phyloP scores from a whole-genome alignment of 1,284 basidiomycete genomes.

The Microbotryum lychnidis-dioicae region DNA sequence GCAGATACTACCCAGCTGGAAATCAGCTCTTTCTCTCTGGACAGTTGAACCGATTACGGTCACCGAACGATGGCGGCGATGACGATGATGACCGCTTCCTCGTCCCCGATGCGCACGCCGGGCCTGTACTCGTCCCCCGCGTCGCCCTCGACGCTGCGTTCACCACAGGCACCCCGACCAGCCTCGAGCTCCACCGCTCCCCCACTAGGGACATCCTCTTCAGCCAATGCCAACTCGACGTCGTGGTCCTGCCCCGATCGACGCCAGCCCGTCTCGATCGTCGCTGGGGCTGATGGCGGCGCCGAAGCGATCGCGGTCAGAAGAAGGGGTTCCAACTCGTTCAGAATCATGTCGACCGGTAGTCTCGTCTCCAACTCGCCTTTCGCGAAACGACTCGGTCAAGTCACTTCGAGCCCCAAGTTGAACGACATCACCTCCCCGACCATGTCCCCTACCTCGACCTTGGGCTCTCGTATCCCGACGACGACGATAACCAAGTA shows the following conservation, averaged over 20 bases:
- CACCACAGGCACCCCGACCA: too few relatives aligned
- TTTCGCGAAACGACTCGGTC: slow-evolving; percentile 9
- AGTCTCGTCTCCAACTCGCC: slow-evolving; percentile 29
- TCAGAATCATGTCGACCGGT: slow-evolving; percentile 28
- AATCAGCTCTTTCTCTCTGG: too few relatives aligned
- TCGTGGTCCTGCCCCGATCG: neutral
- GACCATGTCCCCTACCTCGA: neutral
- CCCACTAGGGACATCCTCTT: too few relatives aligned
- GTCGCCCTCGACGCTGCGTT: too few relatives aligned
- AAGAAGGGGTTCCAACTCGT: slow-evolving; percentile 22
- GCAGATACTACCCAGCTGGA: too few relatives aligned
- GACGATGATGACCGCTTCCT: too few relatives aligned
- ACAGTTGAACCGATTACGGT: too few relatives aligned
- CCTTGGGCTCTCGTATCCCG: slow-evolving; percentile 13
- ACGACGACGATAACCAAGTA: neutral
- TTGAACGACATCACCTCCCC: neutral
- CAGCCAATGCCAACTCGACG: too few relatives aligned
- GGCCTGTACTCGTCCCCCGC: too few relatives aligned
- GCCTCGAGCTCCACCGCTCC: too few relatives aligned
- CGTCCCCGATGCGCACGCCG: too few relatives aligned
- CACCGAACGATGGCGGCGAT: too few relatives aligned
- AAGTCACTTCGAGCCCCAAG: neutral
- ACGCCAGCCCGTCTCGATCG: neutral
- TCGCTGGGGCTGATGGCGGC: slow-evolving; percentile 24
- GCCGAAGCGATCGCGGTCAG: slow-evolving; percentile 19